phyloP scores from a whole-genome alignment of 2,329 filamentous ascomycete genomes.

The Drechslera avenae region DNA sequence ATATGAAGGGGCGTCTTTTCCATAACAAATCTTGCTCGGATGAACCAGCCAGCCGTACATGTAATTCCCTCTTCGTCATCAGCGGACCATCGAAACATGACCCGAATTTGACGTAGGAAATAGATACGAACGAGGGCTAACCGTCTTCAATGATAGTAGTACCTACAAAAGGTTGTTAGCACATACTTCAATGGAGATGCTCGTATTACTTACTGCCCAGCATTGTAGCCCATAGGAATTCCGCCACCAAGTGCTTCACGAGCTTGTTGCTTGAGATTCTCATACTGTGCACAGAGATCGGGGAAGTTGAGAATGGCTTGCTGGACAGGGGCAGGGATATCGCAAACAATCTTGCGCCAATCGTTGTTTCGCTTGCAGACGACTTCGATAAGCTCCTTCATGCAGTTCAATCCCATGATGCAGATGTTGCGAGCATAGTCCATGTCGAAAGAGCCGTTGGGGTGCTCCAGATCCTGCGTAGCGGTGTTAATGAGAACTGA shows the following conservation, averaged over 20 bases:
- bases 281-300: slow-evolving; percentile 25
- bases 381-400: slow-evolving; percentile 24
- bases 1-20: not conserved
- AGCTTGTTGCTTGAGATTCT: slow-evolving; percentile 25
- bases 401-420: slow-evolving; percentile 24
- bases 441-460: slow-evolving; percentile 27
- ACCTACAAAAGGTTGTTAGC: not conserved
- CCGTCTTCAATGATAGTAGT: not conserved
- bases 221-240: slow-evolving; percentile 23
- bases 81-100: not conserved
- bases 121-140: not conserved
- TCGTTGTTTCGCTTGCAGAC: slow-evolving; percentile 23
- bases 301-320: slow-evolving; percentile 25
- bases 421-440: slow-evolving; percentile 23
- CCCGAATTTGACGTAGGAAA: not conserved
- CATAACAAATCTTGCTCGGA: not conserved
- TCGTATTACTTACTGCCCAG: not conserved
- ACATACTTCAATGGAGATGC: not conserved
- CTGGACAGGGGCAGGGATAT: slow-evolving; percentile 26
- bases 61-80: not conserved
- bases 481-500: slow-evolving; percentile 32
- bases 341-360: slow-evolving; percentile 28
- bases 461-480: slow-evolving; percentile 31
- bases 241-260: slow-evolving; percentile 25
- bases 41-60: not conserved